Percentiles rank a stretch among this genome's conserved stretches.
Conservation (phyloP, 305 asterid genomes). For the Petunia hybrid region DNA sequence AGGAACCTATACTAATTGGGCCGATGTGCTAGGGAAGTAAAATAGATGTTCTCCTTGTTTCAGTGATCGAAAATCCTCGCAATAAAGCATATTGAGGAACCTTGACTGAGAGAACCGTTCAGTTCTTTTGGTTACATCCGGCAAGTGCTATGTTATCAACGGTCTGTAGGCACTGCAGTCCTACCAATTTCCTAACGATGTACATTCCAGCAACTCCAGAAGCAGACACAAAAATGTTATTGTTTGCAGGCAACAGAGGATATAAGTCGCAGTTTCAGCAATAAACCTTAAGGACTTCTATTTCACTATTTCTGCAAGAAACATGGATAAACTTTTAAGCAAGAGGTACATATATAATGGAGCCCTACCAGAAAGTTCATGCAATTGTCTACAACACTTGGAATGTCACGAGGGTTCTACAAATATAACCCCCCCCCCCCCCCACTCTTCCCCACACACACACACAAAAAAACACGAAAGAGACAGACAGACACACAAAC, state of each 20-base stretch:
- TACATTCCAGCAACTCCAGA: slow-evolving; percentile 10
- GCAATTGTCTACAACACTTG: slow-evolving; percentile 13
- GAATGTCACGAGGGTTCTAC: slow-evolving; percentile 11
- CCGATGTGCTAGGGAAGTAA: not conserved
- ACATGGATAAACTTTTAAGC: slow-evolving; percentile 9
- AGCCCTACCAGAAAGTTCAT: slow-evolving; percentile 17
- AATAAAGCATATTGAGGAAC: slow-evolving; percentile 14
- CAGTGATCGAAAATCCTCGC: not conserved
- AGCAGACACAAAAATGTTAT: slow-evolving; percentile 6
- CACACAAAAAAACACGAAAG: no score
- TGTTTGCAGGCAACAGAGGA: slow-evolving; percentile 15
- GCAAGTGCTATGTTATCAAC: slow-evolving; percentile 10
- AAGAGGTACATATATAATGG: slow-evolving; percentile 13
- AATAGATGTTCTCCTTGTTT: slow-evolving; percentile 5
- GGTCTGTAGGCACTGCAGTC: not conserved
- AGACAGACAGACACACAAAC: no score
- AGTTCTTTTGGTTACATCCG: not conserved
- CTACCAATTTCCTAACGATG: not conserved
- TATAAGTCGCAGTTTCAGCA: slow-evolving; percentile 16
- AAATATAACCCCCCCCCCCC: not conserved
- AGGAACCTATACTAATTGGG: not conserved
- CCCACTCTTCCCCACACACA: not conserved
- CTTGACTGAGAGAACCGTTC: slow-evolving; percentile 17
- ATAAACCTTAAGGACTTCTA: slow-evolving; percentile 12
- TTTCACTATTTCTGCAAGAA: slow-evolving; percentile 20